Percentiles rank a stretch among this genome's conserved stretches.
Conservation (phyloP, 805 yeast genomes). For the Citeromyces nyonsensis region DNA sequence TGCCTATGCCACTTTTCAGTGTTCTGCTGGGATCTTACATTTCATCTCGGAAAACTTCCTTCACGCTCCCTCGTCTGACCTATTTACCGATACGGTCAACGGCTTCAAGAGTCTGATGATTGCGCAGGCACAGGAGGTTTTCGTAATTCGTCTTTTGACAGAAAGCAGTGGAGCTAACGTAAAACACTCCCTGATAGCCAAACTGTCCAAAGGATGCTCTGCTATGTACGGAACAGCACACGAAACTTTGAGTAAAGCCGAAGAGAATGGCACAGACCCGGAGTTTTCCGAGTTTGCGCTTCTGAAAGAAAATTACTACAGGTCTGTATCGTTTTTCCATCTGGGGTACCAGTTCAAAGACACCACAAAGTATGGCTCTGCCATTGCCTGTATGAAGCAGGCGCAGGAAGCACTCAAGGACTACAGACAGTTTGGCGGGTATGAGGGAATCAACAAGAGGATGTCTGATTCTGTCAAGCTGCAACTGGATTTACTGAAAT, state of each 20-base stretch:
- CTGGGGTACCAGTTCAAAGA: conserved; percentile 40
- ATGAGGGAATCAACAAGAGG: conserved; percentile 9
- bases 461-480: conserved; percentile 14
- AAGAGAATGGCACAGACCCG: conserved; percentile 9
- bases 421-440: conserved; percentile 7
- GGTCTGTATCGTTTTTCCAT: conserved; percentile 44
- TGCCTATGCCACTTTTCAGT: conserved; percentile 49
- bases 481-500: conserved; percentile 6
- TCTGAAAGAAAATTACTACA: conserved; percentile 38
- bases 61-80: conserved; percentile 77
- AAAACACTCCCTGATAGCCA: conserved; percentile 61
- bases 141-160: conserved; percentile 43
- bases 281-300: conserved; percentile 36
- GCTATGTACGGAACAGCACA: conserved; percentile 35
- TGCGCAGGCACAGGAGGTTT: conserved; percentile 84
- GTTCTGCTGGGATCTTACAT: conserved; percentile 64
- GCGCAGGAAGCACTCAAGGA: conserved; percentile 25
- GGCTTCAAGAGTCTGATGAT: conserved; percentile 52
- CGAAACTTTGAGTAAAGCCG: conserved; percentile 23
- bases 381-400: conserved; percentile 46
- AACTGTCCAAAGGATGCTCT: conserved; percentile 51
- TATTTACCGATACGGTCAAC: conserved; percentile 50
- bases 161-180: conserved; percentile 22
- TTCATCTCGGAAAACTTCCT: conserved; percentile 68
- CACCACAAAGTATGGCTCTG: conserved; percentile 52